A percentile compares a stretch with the other conserved stretches of the same genome.
phyloP scores from a whole-genome alignment of 2,329 filamentous ascomycete species.

The Diplodia corticola region DNA sequence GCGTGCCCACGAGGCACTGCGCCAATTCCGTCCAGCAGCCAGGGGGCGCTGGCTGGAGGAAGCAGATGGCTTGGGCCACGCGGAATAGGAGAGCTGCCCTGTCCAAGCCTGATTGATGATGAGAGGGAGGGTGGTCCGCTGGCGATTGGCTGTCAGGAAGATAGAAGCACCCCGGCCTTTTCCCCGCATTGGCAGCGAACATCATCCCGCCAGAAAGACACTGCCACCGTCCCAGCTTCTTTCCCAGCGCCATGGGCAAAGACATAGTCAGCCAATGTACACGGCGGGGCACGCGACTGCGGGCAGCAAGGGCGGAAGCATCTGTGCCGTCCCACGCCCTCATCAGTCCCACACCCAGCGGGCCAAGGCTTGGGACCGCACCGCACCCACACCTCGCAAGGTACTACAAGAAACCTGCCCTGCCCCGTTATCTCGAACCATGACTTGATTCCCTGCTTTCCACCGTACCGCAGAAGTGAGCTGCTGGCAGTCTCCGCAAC shows the following conservation, averaged over 20 bases:
- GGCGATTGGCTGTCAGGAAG: background rate
- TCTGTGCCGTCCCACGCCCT: background rate
- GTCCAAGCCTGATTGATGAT: background rate
- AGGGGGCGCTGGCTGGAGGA: background rate
- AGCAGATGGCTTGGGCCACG: background rate
- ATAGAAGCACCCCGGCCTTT: background rate
- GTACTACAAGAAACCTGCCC: slow-evolving; percentile 20
- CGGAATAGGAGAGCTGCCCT: background rate
- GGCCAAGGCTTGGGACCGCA: slow-evolving; percentile 20
- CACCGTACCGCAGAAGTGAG: background rate
- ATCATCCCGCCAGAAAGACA: background rate
- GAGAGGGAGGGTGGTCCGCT: background rate
- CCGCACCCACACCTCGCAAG: slow-evolving; percentile 20
- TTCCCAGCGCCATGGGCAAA: background rate
- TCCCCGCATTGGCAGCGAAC: slow-evolving; percentile 4
- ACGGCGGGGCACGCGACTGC: background rate
- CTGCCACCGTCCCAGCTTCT: background rate
- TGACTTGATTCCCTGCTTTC: slow-evolving; percentile 9
- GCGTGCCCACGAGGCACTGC: background rate
- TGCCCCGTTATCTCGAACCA: background rate
- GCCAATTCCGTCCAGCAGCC: background rate
- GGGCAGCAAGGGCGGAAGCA: slow-evolving; percentile 2
- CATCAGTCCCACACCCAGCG: background rate
- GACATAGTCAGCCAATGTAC: background rate
- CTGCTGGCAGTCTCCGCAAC: slow-evolving; percentile 13